Evolutionary conservation across 306 rosid species (phyloP), one percentile per base, ranked within the genome.

Genomic region (Vigna angularis): DNA sequence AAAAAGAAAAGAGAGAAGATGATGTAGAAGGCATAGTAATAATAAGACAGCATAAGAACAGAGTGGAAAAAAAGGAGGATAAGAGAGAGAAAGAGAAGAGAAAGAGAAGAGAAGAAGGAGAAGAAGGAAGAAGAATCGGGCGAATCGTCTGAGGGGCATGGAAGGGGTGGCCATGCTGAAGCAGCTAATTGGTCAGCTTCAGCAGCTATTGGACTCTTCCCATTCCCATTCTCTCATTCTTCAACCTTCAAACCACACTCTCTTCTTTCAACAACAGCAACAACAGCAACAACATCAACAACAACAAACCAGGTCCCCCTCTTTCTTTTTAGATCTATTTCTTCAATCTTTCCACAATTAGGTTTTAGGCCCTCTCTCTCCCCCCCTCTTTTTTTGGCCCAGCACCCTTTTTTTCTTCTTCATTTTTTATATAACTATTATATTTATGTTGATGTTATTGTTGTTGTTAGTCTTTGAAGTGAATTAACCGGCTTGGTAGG

Each of bases 161-260:
- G 98, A 90, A 90, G 97, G 85, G 73, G 74, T 85, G 87, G 90
- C 89, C 85, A 91, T 86, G 93, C 89, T 83, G 84, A 87, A 90
- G 90, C 93, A 93, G 80, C 86, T 90, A 56, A 90, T 93, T 90
- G 90, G 85, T 91, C 93, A 91, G 68, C 83, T 80, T 53, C 79
- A 72, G 78, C 87, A 90, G 51, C 82, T 87, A 77, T 73, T 87
- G 20, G 88, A 90, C 34, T 83, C 91, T 64, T 77, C 74, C 40
- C 85, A 80, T 11, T 79, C 70, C 18, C 79, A 12, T 44, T 69
- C 81, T 17, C 58, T 72, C 38, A 70, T 70, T 13, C 82, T 73
- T 59, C 85, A 55, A 44, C 82, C 78, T 42, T 57, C 75, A 45
- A 77, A 83, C 68, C 87, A 72, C 48, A 79, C 88, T 17, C 72